Percentiles rank a stretch among this genome's conserved stretches.
These are phyloP conservation scores for Voacanga thouarsii DNA, from an alignment of 257 asterid genomes.

Conservation along the genomic window DNA sequence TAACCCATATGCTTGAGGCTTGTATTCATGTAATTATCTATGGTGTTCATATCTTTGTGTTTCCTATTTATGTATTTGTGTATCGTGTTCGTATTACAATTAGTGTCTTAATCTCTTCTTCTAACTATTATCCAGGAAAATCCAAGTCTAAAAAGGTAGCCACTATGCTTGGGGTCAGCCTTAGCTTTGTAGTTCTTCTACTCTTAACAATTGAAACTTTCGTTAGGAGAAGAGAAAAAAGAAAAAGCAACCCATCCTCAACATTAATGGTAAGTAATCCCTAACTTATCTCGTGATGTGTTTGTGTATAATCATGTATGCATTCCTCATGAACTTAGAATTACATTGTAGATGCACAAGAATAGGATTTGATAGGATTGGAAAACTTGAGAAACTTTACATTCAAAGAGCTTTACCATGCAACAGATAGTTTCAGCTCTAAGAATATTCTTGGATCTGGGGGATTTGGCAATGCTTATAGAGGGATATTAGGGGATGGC, in stretches of 20 bases:
- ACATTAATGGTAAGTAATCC: conserved; percentile 48
- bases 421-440: conserved; percentile 71
- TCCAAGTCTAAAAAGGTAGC: conserved; percentile 53
- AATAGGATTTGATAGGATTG: too few relatives aligned
- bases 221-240: conserved; percentile 51
- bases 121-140: too few relatives aligned
- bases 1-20: too few relatives aligned
- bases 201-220: conserved; percentile 32
- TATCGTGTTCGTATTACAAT: background rate
- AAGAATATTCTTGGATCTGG: conserved; percentile 91
- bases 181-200: conserved; percentile 40
- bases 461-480: conserved; percentile 88
- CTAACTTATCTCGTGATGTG: background rate
- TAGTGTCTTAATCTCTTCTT: background rate
- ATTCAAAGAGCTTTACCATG: too few relatives aligned
- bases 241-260: conserved; percentile 50
- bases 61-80: too few relatives aligned
- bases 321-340: too few relatives aligned
- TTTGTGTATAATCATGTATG: too few relatives aligned
- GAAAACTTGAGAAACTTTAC: too few relatives aligned
- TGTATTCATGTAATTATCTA: too few relatives aligned
- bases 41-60: too few relatives aligned
- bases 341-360: too few relatives aligned
- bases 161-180: conserved; percentile 70
- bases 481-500: conserved; percentile 66